Evolutionary conservation across 352 stramenopile species (phyloP).

Genomic region (Pelagophyceae sp.): DNA sequence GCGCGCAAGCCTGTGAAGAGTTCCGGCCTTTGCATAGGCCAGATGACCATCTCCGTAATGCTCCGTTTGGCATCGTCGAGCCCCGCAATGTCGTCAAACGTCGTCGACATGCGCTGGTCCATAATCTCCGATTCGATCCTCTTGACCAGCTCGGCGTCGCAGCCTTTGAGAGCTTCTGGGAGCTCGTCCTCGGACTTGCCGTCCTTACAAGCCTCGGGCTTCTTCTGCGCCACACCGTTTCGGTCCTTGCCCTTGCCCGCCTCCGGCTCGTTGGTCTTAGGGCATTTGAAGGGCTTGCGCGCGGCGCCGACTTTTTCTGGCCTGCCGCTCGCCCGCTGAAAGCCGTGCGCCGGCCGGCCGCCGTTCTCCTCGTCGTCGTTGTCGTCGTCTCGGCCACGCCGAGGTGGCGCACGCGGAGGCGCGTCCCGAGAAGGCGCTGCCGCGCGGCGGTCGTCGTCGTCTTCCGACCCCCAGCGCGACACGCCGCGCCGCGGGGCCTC

Average conservation of each 20-base stretch:
- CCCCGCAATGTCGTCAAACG: slow-evolving; percentile 96
- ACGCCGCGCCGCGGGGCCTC: background rate
- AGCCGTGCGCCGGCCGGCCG: no score
- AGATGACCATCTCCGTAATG: slow-evolving; percentile 95
- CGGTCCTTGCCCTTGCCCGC: background rate
- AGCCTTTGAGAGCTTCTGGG: slow-evolving; percentile 79
- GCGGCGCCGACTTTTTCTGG: background rate
- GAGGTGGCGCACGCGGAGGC: no score
- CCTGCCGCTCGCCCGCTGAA: no score
- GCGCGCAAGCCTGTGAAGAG: slow-evolving; percentile 89
- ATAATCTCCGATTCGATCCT: slow-evolving; percentile 96
- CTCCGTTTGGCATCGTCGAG: slow-evolving; percentile 93
- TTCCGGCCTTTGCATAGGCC: slow-evolving; percentile 92
- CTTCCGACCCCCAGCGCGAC: background rate
- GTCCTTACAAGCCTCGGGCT: background rate
- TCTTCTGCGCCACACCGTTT: background rate
- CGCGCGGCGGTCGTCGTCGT: background rate
- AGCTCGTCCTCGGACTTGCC: slow-evolving; percentile 58
- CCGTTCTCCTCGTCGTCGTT: background rate
- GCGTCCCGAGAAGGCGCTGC: background rate
- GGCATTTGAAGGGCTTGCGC: background rate
- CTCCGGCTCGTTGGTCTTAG: background rate
- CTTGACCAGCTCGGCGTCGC: slow-evolving; percentile 85
- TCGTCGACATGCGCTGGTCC: slow-evolving; percentile 74
- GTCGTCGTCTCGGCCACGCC: background rate